These are phyloP conservation scores for Tolypocladium amazonense DNA, from an alignment of 2,329 filamentous ascomycete species.

Conservation along the genomic window DNA sequence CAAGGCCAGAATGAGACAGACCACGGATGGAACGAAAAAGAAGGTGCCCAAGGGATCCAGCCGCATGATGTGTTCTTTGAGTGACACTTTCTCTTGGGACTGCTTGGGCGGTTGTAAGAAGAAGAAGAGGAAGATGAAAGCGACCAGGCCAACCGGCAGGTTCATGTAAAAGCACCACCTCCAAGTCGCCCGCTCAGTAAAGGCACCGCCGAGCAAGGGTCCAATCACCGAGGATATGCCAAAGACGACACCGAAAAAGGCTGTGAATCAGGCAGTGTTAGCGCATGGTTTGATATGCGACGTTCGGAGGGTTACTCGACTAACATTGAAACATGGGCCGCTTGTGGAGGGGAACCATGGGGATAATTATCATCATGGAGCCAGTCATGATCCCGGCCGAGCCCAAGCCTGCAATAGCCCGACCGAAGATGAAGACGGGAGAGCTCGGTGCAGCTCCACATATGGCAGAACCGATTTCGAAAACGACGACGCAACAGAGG, in stretches of 20 bases:
- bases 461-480: conserved; percentile 42
- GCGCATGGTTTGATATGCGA: not conserved
- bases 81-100: conserved; percentile 15
- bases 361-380: conserved; percentile 44
- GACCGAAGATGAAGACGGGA: conserved; percentile 42
- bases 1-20: conserved; percentile 50
- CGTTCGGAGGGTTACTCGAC: not conserved
- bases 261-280: conserved; percentile 2
- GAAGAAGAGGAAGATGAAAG: conserved; percentile 36
- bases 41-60: conserved; percentile 49
- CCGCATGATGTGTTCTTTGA: conserved; percentile 34
- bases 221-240: conserved; percentile 43
- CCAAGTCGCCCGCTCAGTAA: conserved; percentile 38
- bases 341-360: conserved; percentile 48
- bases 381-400: conserved; percentile 48
- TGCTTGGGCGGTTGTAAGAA: conserved; percentile 33
- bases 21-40: conserved; percentile 47
- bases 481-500: conserved; percentile 35
- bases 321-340: conserved; percentile 45
- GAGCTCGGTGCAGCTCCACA: conserved; percentile 46
- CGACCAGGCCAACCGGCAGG: conserved; percentile 42
- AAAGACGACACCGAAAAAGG: conserved; percentile 43
- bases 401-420: conserved; percentile 45
- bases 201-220: conserved; percentile 42
- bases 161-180: conserved; percentile 51